phyloP scores from a whole-genome alignment of 805 yeast species.

The Brettanomyces sp. region DNA sequence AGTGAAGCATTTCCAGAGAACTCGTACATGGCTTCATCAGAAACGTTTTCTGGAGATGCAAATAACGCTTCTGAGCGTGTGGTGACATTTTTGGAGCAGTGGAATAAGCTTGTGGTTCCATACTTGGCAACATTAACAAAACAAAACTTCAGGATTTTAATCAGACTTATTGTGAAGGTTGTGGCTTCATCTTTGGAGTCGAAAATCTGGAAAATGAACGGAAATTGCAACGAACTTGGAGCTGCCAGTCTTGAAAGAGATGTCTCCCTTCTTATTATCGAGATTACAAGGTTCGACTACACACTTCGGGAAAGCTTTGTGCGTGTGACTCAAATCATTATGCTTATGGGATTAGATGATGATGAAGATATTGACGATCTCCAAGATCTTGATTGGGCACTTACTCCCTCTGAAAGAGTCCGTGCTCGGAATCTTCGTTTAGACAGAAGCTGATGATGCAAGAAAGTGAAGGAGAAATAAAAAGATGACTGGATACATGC shows the following conservation, averaged over 20 bases:
- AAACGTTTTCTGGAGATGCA: slow-evolving; percentile 4
- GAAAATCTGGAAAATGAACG: slow-evolving; percentile 56
- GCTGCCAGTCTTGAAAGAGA: slow-evolving; percentile 79
- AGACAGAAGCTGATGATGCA: slow-evolving; percentile 18
- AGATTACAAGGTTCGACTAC: slow-evolving; percentile 65
- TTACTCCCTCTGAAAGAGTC: slow-evolving; percentile 67
- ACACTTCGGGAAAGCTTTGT: slow-evolving; percentile 69
- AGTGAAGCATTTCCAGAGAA: slow-evolving; percentile 29
- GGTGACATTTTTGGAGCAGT: slow-evolving; percentile 44
- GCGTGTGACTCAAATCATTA: slow-evolving; percentile 74
- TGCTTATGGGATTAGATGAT: slow-evolving; percentile 76
- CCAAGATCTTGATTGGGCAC: slow-evolving; percentile 45
- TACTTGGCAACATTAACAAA: slow-evolving; percentile 31
- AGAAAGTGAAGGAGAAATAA: not conserved
- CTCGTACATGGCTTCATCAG: slow-evolving; percentile 27
- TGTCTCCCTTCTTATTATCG: slow-evolving; percentile 61
- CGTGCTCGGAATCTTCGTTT: slow-evolving; percentile 52
- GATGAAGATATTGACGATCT: slow-evolving; percentile 31
- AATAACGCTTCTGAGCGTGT: slow-evolving; percentile 1
- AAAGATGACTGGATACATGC: not conserved
- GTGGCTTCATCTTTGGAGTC: slow-evolving; percentile 53
- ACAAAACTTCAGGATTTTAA: slow-evolving; percentile 41
- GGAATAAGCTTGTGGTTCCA: slow-evolving; percentile 61
- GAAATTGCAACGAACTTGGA: slow-evolving; percentile 73
- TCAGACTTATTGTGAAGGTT: slow-evolving; percentile 39